Evolutionary conservation across 768 basidiomycete species (phyloP).

Genomic region (Coprinopsis sp.): DNA sequence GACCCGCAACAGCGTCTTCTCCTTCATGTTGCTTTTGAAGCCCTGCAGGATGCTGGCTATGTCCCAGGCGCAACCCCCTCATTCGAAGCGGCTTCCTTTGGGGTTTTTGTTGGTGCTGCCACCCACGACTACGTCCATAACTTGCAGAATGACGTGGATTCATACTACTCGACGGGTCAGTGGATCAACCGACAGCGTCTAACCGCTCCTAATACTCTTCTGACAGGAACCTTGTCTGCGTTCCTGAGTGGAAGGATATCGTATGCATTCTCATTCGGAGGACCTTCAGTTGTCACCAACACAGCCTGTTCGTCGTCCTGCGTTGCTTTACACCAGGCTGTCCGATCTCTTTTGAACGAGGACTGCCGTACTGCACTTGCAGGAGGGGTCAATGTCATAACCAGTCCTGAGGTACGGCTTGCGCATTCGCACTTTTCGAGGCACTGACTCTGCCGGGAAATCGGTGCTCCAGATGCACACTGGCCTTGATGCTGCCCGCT

Average conservation of each 20-base stretch:
- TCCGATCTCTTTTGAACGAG: conserved; percentile 53
- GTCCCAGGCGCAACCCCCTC: conserved; percentile 52
- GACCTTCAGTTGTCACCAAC: conserved; percentile 68
- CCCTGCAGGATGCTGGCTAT: conserved; percentile 68
- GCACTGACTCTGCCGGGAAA: neutral
- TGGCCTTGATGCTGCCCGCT: conserved; percentile 65
- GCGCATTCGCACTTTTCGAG: neutral
- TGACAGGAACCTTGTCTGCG: conserved; percentile 66
- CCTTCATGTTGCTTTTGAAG: conserved; percentile 61
- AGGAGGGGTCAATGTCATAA: conserved; percentile 69
- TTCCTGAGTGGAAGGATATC: conserved; percentile 72
- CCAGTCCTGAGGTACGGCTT: conserved; percentile 61
- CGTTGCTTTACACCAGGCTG: conserved; percentile 65
- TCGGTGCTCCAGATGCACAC: conserved; percentile 58
- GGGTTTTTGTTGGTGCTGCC: conserved; percentile 64
- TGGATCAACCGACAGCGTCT: no score
- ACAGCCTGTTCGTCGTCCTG: conserved; percentile 73
- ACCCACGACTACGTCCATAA: conserved; percentile 70
- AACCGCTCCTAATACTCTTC: no score
- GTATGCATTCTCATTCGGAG: conserved; percentile 61
- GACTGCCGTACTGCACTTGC: conserved; percentile 70
- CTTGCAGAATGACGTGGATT: conserved; percentile 54
- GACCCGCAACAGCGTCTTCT: conserved; percentile 73
- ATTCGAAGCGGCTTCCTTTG: conserved; percentile 51
- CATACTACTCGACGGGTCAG: conserved; percentile 71